phyloP scores from a whole-genome alignment of 2,329 filamentous ascomycete species.

The Penicillium capsulatum region DNA sequence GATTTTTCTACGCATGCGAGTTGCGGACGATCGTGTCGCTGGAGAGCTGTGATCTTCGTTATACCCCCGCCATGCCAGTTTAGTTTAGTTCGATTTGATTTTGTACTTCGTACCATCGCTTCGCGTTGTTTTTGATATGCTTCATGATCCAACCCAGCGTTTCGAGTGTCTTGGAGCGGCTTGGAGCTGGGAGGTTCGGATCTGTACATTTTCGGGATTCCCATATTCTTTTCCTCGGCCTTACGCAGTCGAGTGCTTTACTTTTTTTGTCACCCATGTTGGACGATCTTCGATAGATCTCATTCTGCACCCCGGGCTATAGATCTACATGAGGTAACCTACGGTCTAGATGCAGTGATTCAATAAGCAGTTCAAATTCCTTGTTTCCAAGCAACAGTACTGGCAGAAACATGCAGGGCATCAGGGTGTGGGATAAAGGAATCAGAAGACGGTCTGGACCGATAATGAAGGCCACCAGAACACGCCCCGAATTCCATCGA shows the following conservation, averaged over 20 bases:
- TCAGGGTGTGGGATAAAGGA: slow-evolving; percentile 7
- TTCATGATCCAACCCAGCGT: too few species aligned
- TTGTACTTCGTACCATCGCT: too few species aligned
- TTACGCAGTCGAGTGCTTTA: not conserved
- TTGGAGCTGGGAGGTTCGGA: too few species aligned
- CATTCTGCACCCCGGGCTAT: too few species aligned
- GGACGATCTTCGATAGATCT: slow-evolving; percentile 19
- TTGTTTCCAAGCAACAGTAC: slow-evolving; percentile 14
- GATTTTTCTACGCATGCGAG: slow-evolving; percentile 34
- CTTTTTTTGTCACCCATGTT: not conserved
- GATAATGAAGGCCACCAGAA: slow-evolving; percentile 11
- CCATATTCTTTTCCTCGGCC: slow-evolving; percentile 1
- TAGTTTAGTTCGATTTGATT: too few species aligned
- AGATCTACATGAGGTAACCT: too few species aligned
- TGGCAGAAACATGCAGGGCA: slow-evolving; percentile 6
- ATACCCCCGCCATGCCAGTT: too few species aligned
- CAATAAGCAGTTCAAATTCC: slow-evolving; percentile 4
- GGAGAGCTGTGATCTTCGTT: slow-evolving; percentile 29
- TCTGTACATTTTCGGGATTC: slow-evolving; percentile 15
- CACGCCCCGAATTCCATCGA: slow-evolving; percentile 8
- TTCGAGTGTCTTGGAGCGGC: not conserved
- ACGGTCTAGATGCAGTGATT: not conserved
- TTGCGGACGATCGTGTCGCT: slow-evolving; percentile 25
- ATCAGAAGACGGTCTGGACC: slow-evolving; percentile 16
- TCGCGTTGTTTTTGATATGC: not conserved